Conservation (phyloP, 1,139 yeast species). For the Yamadazyma diddensiae region DNA sequence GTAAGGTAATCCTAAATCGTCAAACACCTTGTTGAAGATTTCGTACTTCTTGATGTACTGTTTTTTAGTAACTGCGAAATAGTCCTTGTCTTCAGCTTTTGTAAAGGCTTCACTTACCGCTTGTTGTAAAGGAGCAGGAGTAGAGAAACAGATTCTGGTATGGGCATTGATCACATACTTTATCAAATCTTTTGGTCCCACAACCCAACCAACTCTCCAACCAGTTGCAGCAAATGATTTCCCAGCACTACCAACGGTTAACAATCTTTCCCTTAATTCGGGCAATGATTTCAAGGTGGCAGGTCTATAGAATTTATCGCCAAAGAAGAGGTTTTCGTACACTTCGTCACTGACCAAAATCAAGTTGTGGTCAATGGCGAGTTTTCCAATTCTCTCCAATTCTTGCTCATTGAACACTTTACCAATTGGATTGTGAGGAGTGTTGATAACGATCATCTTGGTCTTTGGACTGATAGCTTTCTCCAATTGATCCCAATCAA, state of each 20-base stretch:
- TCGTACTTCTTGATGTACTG: slow-evolving; percentile 69
- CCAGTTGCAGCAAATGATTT: slow-evolving; percentile 98
- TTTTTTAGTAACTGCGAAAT: slow-evolving; percentile 66
- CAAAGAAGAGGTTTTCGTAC: slow-evolving; percentile 82
- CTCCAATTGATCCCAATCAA: slow-evolving; percentile 76
- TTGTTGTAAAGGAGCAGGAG: slow-evolving; percentile 93
- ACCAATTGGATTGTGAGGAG: slow-evolving; percentile 97
- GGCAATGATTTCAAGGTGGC: slow-evolving; percentile 69
- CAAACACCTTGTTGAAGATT: slow-evolving; percentile 72
- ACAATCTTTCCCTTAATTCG: slow-evolving; percentile 72
- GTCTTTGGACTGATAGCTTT: slow-evolving; percentile 70
- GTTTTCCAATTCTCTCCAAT: slow-evolving; percentile 66
- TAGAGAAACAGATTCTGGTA: slow-evolving; percentile 84
- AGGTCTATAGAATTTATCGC: slow-evolving; percentile 69
- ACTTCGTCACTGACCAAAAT: slow-evolving; percentile 90
- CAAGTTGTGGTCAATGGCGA: slow-evolving; percentile 81
- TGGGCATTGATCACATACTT: slow-evolving; percentile 86
- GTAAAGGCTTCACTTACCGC: slow-evolving; percentile 79
- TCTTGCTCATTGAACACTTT: slow-evolving; percentile 80
- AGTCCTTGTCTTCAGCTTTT: slow-evolving; percentile 57
- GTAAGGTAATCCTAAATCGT: slow-evolving; percentile 83
- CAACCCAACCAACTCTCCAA: slow-evolving; percentile 96
- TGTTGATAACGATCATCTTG: slow-evolving; percentile 80
- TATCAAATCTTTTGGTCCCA: slow-evolving; percentile 80
- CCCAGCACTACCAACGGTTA: slow-evolving; percentile 96